These are phyloP conservation scores for Hypoxylon sp. DNA, from an alignment of 2,329 filamentous ascomycete species.

Conservation along the genomic window DNA sequence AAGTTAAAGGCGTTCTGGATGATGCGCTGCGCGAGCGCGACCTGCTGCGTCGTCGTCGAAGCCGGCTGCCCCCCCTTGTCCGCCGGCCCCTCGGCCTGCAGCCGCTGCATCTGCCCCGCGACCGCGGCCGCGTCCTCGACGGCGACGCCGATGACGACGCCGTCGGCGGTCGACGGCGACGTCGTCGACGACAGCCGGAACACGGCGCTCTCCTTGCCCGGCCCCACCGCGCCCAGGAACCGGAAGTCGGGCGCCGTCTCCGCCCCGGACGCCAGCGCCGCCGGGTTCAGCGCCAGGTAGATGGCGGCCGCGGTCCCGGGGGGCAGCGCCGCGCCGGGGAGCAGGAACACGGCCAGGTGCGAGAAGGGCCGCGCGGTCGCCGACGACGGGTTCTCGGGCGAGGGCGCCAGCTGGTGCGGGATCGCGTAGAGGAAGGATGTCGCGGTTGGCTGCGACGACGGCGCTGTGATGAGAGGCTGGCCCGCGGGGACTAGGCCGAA, in stretches of 20 bases:
- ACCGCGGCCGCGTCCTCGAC: constrained; percentile 81
- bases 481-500: constrained; percentile 70
- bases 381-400: constrained; percentile 31
- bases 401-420: constrained; percentile 51
- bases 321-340: constrained; percentile 79
- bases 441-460: constrained; percentile 55
- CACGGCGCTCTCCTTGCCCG: constrained; percentile 89
- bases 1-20: constrained; percentile 99
- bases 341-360: constrained; percentile 87
- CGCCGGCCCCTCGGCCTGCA: constrained; percentile 6
- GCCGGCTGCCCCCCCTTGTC: constrained; percentile 45
- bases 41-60: constrained; percentile 68
- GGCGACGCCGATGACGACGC: constrained; percentile 79
- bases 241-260: constrained; percentile 70
- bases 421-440: constrained; percentile 61
- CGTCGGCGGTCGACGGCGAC: constrained; percentile 27
- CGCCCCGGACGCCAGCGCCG: constrained; percentile 51
- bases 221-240: constrained; percentile 87
- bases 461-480: constrained; percentile 62
- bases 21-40: constrained; percentile 88
- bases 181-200: constrained; percentile 69
- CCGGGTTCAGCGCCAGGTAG: constrained; percentile 70
- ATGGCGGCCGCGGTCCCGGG: constrained; percentile 83
- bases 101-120: constrained; percentile 54
- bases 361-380: constrained; percentile 74